Base-by-base conservation (phyloP, 352 stramenopile species). In the Phytophthora crassamura region DNA sequence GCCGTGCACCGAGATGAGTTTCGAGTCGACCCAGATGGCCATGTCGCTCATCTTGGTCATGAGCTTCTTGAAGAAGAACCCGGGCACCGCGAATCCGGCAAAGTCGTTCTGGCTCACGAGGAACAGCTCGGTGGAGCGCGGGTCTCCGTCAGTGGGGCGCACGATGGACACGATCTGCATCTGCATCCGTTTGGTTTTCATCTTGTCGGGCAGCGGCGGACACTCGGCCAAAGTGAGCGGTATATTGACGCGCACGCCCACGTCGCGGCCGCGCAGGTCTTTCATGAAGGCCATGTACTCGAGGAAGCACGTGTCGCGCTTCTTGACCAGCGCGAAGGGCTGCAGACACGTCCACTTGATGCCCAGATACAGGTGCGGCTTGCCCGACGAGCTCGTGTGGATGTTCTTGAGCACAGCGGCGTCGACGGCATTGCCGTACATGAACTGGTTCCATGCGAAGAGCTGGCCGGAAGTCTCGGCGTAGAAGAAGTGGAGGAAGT, bases 331-430 rank as follows among this genome's bases (percentile, higher is more conserved):
- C 34, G 82, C 56, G 20, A 81, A 80, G n/a, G 78, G 73, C 58
- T 81, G 75, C 36, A 90, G 60, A 48, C 80, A 89, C 30, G 74
- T 70, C 85, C 85, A 94, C 47, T 94, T 94, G 71, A 90, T 86
- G 18, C 85, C 85, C 34, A 94, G 67, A 59, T 94, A 94, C 59
- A 78, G 25, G 43, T 84, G 64, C 18, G 76, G 58, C 35, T 78
- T 67, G 35, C 62, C 61, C 22, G 63, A 75, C 3, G 46, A 49
- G n/a, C 74, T 72, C 5, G 81, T 89, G 56, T 90, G 74, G 56
- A 92, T 83, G 41, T 84, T 94, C 45, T 75, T 63, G 11, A 94
- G 51, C 40, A 94, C 76, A 33, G 75, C 71, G 5, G 82, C 85
- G 67, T 94, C 85, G 15, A 90, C 55, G 0, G 69, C 71, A 40